Evolutionary conservation across 306 rosid genomes (phyloP), one percentile per base, ranked within the genome.

Genomic region (Rubus idaeus): DNA sequence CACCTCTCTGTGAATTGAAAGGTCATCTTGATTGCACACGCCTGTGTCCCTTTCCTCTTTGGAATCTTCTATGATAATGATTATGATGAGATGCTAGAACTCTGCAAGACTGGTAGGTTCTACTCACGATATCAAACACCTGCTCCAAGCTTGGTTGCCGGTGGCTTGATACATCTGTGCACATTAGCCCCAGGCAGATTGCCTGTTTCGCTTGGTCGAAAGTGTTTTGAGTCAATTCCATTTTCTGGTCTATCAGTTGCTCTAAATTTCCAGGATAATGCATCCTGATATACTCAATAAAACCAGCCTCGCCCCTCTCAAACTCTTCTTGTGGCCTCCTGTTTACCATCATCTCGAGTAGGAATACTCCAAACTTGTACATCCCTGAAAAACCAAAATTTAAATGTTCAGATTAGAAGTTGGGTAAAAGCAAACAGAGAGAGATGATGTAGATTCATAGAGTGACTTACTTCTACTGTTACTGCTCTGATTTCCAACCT

Each of bases 331-430:
- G 56, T 26, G 50, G 76, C 65, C 47, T 74, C 70, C 17, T 81
- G 68, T 57, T 85, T 26, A 79, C 69, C 62, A 85, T 76, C 82
- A 89, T 75, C 78, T 91, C 89, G 11, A 91, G 76, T 44, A 88
- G 14, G 74, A 91, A 83, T 39, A 88, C 73, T 37, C 94, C 97
- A 60, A 91, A 83, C 71, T 84, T 85, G 67, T 77, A 40, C 74
- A 83, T 84, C 78, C 79, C 97, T 91, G 75, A 70, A 80, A 55
- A n/a, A 6, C 68, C 14, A 4, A 35, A 14, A 2, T 18, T 67
- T 21, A 73, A 2, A 20, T 3, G 23, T 6, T 46, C 55, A 47
- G 26, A 30, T 42, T 51, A 20, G 14, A 12, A 44, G 49, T 53
- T 51, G 21, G 50, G 39, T n/a, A 42, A 21, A 71, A 5, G 21